Base-by-base conservation (phyloP, 2,329 filamentous ascomycete genomes). In the Aspergillus quadricinctus region DNA sequence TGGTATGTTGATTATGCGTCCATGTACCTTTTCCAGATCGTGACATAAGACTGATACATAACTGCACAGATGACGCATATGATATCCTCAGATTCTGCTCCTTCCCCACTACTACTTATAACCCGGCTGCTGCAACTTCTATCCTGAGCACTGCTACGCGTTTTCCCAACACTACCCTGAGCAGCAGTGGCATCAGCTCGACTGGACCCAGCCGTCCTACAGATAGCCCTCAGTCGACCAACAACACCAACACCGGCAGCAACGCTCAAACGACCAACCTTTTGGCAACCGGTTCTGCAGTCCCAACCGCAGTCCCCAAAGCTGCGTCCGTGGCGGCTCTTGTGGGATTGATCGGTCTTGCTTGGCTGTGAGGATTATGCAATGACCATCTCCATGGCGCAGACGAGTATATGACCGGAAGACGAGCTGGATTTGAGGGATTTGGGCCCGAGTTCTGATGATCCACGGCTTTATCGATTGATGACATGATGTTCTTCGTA, bases 61-160 rank as follows among this genome's bases (percentile, higher is more conserved):
- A 14, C 3, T 8, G 5, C 27, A 31, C 45, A 70, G 69, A 70
- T 28, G 69, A 70, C 27, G 69, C 67, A 28, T 66, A 70, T 45
- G 63, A 69, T 11, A 66, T 72, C 29, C 64, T 71, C n/a, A 57
- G 50, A 48, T 65, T 62, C 25, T 72, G 69, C 60, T 54, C 53
- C 9, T 57, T 71, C 28, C 63, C 54, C 19, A 69, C 67, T 9
- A 72, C 66, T 9, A 64, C 61, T 21, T 71, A 66, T 52, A 63
- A 63, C 35, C 43, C 68, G 17, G 58, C 62, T 14, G 61, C 63
- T 35, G 60, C 66, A 37, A 66, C 66, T 9, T 55, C 59, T 2
- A 60, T 54, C 45, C 40, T 57, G 23, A 61, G 40, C 51, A 40
- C 48, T 31, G 23, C 53, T 8, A 50, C 48, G 17, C 11, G 29